phyloP scores from a whole-genome alignment of 2,329 filamentous ascomycete species.

The Graphilbum ipis-grandicollis region DNA sequence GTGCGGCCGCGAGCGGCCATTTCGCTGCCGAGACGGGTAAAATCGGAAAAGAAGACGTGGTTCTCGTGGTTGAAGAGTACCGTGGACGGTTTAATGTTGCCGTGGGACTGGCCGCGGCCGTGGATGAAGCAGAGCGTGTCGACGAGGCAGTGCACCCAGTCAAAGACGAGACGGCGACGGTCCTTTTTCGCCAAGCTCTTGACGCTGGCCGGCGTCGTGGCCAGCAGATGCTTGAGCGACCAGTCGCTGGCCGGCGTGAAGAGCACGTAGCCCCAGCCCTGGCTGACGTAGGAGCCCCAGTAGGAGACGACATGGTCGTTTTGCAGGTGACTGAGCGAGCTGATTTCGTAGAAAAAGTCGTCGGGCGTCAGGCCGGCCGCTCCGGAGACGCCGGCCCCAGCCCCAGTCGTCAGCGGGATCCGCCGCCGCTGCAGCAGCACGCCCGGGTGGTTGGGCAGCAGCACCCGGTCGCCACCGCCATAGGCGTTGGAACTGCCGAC shows the following conservation, averaged over 20 bases:
- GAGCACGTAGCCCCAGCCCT: constrained; percentile 45
- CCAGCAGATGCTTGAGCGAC: constrained; percentile 49
- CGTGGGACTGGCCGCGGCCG: constrained; percentile 43
- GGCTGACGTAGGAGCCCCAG: constrained; percentile 53
- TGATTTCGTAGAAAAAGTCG: constrained; percentile 44
- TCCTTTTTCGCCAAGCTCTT: constrained; percentile 44
- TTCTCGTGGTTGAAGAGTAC: constrained; percentile 49
- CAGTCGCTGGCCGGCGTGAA: constrained; percentile 50
- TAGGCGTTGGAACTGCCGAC: not conserved
- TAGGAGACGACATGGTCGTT: constrained; percentile 56
- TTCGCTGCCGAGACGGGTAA: constrained; percentile 29
- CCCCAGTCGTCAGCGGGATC: constrained; percentile 35
- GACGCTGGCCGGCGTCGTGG: constrained; percentile 42
- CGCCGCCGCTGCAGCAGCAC: constrained; percentile 39
- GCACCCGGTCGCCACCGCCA: constrained; percentile 36
- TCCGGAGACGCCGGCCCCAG: too few relatives aligned
- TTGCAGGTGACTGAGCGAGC: constrained; percentile 37
- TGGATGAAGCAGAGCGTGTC: constrained; percentile 54
- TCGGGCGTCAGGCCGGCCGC: constrained; percentile 27
- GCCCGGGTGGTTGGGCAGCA: constrained; percentile 43
- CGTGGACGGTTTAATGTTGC: constrained; percentile 53
- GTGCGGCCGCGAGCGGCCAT: constrained; percentile 13
- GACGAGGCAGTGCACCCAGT: constrained; percentile 59
- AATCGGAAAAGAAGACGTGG: constrained; percentile 50
- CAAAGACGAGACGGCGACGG: constrained; percentile 42